Evolutionary conservation across 1,284 basidiomycete genomes (phyloP), one percentile per base, ranked within the genome.

Genomic region (Cutaneotrichosporon cutaneum): DNA sequence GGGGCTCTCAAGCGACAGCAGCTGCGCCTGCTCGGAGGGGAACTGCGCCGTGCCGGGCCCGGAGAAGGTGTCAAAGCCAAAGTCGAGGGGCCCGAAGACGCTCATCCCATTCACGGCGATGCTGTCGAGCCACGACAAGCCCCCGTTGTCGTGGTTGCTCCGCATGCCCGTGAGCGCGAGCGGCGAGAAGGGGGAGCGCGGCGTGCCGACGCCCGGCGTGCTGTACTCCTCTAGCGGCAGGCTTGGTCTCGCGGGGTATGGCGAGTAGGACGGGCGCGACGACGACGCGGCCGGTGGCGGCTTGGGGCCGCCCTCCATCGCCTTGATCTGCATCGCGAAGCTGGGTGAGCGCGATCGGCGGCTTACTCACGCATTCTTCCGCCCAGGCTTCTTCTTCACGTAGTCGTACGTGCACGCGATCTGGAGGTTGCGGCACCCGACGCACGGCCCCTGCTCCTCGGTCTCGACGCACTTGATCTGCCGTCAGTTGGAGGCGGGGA

Each of bases 361-460:
- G n/a, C 22, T 21, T 7, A 70, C 75, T 60, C 58, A 77, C 75
- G 70, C 68, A 56, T 75, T 76, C 66, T 77, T 77, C 59, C 77
- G 59, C 14, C 77, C 77, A 8, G 77, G 76, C 66, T 75, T 76
- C 63, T 77, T 76, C 62, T 70, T 72, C 8, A 78, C 69, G 58
- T 79, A 77, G 50, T 73, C 69, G 57, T 72, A 70, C 2, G 70
- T 76, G 60, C 78, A 79, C 8, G 69, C 69, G 21, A 78, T 62
- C 24, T 66, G 66, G 18, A 79, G 64, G 56, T 73, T 77, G 14
- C 59, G 51, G 60, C 78, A 78, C 3, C 77, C 77, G 32, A 72
- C 65, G 52, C 78, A 80, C 2, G 71, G 61, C 26, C 42, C 32
- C 8, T 67, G 61, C 14, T 57, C 61, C 11, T 64, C 62, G 45